Conservation (phyloP, 2,329 filamentous ascomycete species). For the Penicillium thymicola region DNA sequence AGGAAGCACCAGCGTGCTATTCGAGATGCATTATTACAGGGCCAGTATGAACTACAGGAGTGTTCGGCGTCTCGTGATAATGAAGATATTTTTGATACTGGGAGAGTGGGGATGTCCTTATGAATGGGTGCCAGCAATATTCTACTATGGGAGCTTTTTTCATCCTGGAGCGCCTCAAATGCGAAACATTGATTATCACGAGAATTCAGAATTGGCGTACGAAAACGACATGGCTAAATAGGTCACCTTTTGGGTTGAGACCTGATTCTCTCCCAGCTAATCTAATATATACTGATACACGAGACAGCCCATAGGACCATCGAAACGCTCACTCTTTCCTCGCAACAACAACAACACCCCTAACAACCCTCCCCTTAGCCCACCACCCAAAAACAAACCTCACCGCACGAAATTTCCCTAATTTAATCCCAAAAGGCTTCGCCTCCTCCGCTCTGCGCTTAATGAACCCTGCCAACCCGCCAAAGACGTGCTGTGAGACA, state of each 20-base stretch:
- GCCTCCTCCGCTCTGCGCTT: conserved; percentile 35
- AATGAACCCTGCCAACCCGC: conserved; percentile 48
- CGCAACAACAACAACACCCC: conserved; percentile 42
- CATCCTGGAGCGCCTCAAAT: too few relatives aligned
- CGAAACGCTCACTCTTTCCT: conserved; percentile 8
- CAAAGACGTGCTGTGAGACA: conserved; percentile 54
- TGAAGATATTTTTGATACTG: background rate
- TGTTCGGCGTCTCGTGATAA: background rate
- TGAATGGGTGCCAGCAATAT: too few relatives aligned
- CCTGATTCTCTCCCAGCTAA: background rate
- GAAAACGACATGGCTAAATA: background rate
- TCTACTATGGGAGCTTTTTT: too few relatives aligned
- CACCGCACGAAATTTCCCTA: conserved; percentile 38
- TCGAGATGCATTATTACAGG: background rate
- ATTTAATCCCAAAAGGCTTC: conserved; percentile 33
- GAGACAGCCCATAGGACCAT: background rate
- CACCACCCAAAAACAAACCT: conserved; percentile 43
- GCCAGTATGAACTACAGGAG: background rate
- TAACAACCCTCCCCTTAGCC: conserved; percentile 38
- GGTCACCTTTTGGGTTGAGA: background rate
- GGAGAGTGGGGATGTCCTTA: too few relatives aligned
- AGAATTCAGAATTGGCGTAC: too few relatives aligned
- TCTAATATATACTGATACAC: background rate
- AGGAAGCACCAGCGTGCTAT: background rate
- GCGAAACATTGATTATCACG: too few relatives aligned